These are phyloP conservation scores for Claviceps lovelessii DNA, from an alignment of 2,329 filamentous ascomycete species.

Conservation along the genomic window DNA sequence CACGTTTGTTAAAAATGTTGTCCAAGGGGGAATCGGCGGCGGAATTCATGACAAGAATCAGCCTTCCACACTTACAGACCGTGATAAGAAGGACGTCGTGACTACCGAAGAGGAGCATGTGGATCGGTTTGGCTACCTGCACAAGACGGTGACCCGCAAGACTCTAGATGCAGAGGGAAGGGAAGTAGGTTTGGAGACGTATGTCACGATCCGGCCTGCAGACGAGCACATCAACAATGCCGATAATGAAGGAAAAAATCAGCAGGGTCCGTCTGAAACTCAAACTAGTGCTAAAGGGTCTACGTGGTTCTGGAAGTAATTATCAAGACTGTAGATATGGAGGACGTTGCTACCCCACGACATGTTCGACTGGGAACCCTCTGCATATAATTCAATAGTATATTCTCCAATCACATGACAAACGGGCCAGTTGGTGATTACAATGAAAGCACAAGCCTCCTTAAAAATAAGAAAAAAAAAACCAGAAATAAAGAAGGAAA, in stretches of 20 bases:
- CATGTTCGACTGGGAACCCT: not conserved
- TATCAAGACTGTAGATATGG: not conserved
- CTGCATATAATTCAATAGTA: not conserved
- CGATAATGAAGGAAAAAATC: not conserved
- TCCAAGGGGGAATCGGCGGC: constrained; percentile 8
- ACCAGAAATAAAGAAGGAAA: not conserved
- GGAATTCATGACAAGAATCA: constrained; percentile 5
- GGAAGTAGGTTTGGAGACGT: constrained; percentile 25
- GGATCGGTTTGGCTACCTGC: constrained; percentile 28
- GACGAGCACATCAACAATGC: constrained; percentile 9
- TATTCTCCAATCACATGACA: not conserved
- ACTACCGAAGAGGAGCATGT: constrained; percentile 26
- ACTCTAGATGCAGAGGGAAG: constrained; percentile 27
- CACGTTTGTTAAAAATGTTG: constrained; percentile 23
- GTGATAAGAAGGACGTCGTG: constrained; percentile 20
- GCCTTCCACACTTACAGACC: constrained; percentile 4
- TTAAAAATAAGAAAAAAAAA: not conserved
- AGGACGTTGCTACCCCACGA: not conserved
- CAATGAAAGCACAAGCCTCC: not conserved
- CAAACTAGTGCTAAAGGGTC: constrained; percentile 12
- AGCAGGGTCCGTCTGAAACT: not conserved
- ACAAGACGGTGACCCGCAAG: constrained; percentile 26
- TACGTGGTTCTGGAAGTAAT: constrained; percentile 28
- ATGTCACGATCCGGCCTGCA: constrained; percentile 18
- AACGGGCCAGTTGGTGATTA: not conserved